Base-by-base conservation (phyloP, 495 filamentous ascomycete species). In the Talaromyces liani region DNA sequence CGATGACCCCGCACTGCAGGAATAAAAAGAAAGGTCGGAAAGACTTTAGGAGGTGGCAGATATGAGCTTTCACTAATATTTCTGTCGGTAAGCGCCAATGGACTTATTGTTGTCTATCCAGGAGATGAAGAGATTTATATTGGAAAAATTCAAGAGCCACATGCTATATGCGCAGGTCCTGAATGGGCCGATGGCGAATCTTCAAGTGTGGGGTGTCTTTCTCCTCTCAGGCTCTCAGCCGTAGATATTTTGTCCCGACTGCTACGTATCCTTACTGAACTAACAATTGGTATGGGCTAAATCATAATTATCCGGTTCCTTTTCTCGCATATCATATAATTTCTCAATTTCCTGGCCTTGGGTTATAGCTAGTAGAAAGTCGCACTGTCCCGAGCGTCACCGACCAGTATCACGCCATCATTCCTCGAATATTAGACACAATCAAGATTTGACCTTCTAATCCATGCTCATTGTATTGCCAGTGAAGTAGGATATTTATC, bases 161-260 rank as follows among this genome's bases (percentile, higher is more conserved):
- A 58, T 58, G 56, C 56, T 58, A 36, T 22, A 7, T 58, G 14
- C 31, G 9, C 14, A 58, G 24, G 7, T 58, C 24, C 27, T 58
- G 27, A 58, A 25, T 58, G 56, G 56, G n/a, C 56, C 31, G 56
- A 34, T 58, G 56, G 31, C 27, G 53, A 49, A 49, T 49, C 18
- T 49, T 49, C 45, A 9, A 8, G 45, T 8, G 45, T 47, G 45
- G 45, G 45, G 45, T 49, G 20, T 49, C n/a, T 47, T 47, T 6
- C 45, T 49, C 2, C 45, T 49, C 45, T 49, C 45, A 20, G 4
- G n/a, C 22, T 24, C 22, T 24, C 22, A 24, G 22, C 22, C 22
- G 27, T 18, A 12, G 9, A 36, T 36, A 12, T 12, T 36, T 36
- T 36, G 33, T 36, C 33, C 33, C 36, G 14, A 41, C 36, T 41